phyloP scores from a whole-genome alignment of 1,284 basidiomycete species.

The Moesziomyces sp. region DNA sequence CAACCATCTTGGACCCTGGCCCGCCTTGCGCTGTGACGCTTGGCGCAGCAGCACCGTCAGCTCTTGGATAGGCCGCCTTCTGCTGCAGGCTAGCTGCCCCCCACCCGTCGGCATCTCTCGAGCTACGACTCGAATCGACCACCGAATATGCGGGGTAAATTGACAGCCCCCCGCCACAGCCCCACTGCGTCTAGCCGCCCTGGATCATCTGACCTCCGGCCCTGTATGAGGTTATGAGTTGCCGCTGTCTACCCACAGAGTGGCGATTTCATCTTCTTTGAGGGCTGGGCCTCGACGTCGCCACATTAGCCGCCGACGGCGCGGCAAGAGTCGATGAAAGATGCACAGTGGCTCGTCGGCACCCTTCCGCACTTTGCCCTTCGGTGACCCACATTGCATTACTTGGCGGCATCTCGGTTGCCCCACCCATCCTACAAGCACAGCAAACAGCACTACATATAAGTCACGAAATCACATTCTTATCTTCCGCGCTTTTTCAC shows the following conservation, averaged over 20 bases:
- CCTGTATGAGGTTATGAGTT: not conserved
- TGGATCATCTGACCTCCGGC: slow-evolving; percentile 29
- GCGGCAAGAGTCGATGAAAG: not conserved
- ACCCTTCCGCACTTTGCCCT: slow-evolving; percentile 7
- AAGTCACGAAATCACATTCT: not conserved
- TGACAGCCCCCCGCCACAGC: not conserved
- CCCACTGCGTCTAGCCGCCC: not conserved
- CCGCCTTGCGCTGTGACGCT: not conserved
- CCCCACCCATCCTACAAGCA: not conserved
- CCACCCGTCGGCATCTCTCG: no score
- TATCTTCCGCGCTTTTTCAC: not conserved
- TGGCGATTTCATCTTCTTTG: not conserved
- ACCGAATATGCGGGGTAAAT: not conserved
- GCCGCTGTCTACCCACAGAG: not conserved
- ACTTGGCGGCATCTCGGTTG: not conserved
- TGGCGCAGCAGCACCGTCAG: not conserved
- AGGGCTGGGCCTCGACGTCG: not conserved
- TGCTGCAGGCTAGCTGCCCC: no score
- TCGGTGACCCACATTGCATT: not conserved
- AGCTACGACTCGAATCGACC: not conserved
- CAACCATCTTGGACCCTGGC: slow-evolving; percentile 6
- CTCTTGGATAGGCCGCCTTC: no score
- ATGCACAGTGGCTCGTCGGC: slow-evolving; percentile 10
- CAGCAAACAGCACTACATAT: not conserved
- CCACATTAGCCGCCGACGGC: not conserved